A percentile compares a stretch with the other conserved stretches of the same genome.
Conservation (phyloP, 2,329 filamentous ascomycete genomes). For the Orbilia javanica region DNA sequence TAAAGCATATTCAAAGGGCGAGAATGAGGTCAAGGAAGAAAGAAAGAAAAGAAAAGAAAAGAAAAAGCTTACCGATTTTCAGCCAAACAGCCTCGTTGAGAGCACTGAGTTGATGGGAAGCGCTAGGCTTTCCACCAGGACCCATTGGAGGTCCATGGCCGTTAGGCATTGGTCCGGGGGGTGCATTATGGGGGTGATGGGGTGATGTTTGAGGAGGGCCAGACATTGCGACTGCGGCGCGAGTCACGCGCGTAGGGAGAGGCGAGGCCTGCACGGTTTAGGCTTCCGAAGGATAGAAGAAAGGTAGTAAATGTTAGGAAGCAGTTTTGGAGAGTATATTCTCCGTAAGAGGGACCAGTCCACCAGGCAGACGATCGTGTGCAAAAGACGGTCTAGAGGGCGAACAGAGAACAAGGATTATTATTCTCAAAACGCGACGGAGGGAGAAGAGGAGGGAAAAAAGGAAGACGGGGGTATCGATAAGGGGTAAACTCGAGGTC, state of each 20-base stretch:
- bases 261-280: constrained; percentile 34
- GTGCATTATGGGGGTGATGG: constrained; percentile 74
- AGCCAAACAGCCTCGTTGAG: constrained; percentile 93
- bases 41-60: neutral
- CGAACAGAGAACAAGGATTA: neutral
- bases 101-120: constrained; percentile 79
- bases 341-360: neutral
- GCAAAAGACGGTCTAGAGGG: neutral
- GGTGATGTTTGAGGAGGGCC: constrained; percentile 74
- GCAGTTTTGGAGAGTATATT: neutral
- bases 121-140: constrained; percentile 70
- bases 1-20: neutral
- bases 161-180: constrained; percentile 73
- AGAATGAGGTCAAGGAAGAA: neutral
- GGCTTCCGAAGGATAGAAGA: constrained; percentile 20
- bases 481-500: neutral
- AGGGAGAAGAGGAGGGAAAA: constrained; percentile 20
- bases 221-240: constrained; percentile 85
- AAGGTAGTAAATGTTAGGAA: neutral
- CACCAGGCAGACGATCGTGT: neutral
- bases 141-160: constrained; percentile 70
- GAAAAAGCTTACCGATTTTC: constrained; percentile 79
- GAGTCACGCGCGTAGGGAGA: constrained; percentile 72
- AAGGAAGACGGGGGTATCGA: too few relatives aligned
- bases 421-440: constrained; percentile 23